Evolutionary conservation across 768 basidiomycete species (phyloP), one percentile per base, ranked within the genome.

Genomic region (Collybia nuda): DNA sequence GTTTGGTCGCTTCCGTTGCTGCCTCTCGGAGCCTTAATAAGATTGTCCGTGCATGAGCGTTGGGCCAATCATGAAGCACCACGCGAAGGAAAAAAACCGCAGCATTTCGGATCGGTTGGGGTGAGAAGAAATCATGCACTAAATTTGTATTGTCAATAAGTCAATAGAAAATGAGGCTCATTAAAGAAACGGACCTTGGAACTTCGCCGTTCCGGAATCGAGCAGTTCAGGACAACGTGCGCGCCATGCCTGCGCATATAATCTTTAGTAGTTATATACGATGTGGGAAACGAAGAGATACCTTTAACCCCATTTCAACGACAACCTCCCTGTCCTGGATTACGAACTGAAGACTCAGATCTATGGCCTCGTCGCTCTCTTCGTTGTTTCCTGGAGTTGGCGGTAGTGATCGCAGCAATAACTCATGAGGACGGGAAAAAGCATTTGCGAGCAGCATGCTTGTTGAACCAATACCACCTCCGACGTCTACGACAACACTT

Each of bases 41-140:
- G 37, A 81, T 78, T 44, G 63, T 61, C 26, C 73, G 69, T 18
- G 80, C 81, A 55, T 69, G 76, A 1, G 69, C 70, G 54, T 90
- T 85, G 1, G 87, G 83, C 88, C 89, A 90, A 59, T 92, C 89
- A 57, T 92, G 89, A 28, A 88, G 71, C 35, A 90, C 78, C 17
- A 84, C 82, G 19, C 88, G 80, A 24, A 90, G 70, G 28, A 90
- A 71, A 61, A 84, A 92, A 5, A 89, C 81, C 0, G 85, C 78
- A 52, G 85, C 73, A 46, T 78, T 57, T 49, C 58, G 64, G 45
- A 72, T 60, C 2, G 78, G 78, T 59, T 91, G 89, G 0, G 81
- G 77, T 3, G 73, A 77, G 62, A 91, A 90, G 62, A 90, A 91
- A 67, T 90, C 86, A 57, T 91, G 88, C 1, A 77, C 86, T 82